Conservation (phyloP, 768 basidiomycete genomes). For the Hericium rajendrae region DNA sequence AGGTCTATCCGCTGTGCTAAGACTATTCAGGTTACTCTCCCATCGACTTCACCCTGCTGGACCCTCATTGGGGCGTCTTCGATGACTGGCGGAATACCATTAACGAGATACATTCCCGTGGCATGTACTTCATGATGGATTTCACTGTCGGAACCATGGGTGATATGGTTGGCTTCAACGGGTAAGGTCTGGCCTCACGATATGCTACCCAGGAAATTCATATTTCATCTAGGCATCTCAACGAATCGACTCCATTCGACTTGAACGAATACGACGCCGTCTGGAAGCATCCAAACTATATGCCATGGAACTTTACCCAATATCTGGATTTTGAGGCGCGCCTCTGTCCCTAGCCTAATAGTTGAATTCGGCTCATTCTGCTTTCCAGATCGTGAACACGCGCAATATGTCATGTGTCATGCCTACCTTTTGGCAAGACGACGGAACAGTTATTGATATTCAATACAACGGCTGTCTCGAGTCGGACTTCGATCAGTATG, state of each 20-base stretch:
- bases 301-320: slow-evolving; percentile 79
- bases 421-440: slow-evolving; percentile 75
- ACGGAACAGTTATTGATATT: slow-evolving; percentile 53
- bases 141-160: slow-evolving; percentile 92
- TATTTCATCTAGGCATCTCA: slow-evolving; percentile 20
- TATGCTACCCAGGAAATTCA: slow-evolving; percentile 5
- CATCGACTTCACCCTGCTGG: slow-evolving; percentile 80
- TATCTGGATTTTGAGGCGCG: slow-evolving; percentile 76
- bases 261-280: slow-evolving; percentile 61
- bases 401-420: slow-evolving; percentile 68
- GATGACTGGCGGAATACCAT: slow-evolving; percentile 71
- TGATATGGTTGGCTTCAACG: slow-evolving; percentile 78
- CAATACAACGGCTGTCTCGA: slow-evolving; percentile 59
- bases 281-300: slow-evolving; percentile 68
- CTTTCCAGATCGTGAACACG: slow-evolving; percentile 46
- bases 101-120: slow-evolving; percentile 64
- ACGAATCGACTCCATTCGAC: slow-evolving; percentile 70
- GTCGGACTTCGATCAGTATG: slow-evolving; percentile 91
- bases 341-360: not conserved
- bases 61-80: slow-evolving; percentile 88
- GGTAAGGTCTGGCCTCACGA: slow-evolving; percentile 36
- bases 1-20: no score
- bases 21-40: slow-evolving; percentile 72
- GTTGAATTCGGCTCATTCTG: no score
- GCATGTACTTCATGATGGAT: slow-evolving; percentile 90